Evolutionary conservation across 257 asterid genomes (phyloP).

Genomic region (Nicotiana obtusifolia): DNA sequence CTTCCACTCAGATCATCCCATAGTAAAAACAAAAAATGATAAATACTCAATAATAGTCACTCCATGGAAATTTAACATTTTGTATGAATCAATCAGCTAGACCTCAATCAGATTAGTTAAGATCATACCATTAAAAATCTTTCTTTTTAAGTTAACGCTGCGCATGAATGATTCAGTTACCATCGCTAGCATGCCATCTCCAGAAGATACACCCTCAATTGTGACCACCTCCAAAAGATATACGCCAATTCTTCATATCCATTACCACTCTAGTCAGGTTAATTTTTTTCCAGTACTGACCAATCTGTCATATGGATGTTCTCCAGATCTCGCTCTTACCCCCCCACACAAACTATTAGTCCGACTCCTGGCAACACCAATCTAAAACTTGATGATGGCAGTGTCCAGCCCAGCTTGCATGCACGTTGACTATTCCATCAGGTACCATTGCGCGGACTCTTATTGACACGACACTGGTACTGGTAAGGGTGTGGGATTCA

Average conservation of each 20-base stretch:
- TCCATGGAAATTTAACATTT: background rate
- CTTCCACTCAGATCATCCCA: background rate
- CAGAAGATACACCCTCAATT: background rate
- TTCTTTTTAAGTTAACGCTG: background rate
- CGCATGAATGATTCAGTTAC: background rate
- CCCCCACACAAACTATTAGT: background rate
- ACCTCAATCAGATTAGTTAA: background rate
- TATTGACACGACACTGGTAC: too few relatives aligned
- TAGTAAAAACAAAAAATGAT: background rate
- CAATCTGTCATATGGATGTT: background rate
- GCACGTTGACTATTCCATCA: too few relatives aligned
- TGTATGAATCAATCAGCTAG: background rate
- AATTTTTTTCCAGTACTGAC: background rate
- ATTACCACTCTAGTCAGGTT: background rate
- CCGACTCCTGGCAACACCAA: background rate
- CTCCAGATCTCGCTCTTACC: background rate
- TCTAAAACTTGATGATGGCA: background rate
- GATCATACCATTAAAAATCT: background rate
- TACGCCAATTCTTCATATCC: background rate
- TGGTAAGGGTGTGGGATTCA: too few relatives aligned
- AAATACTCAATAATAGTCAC: background rate
- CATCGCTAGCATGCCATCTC: background rate
- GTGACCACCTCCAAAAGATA: background rate
- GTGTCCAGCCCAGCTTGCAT: too few relatives aligned
- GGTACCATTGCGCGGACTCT: too few relatives aligned